These are phyloP conservation scores for Mycena chlorophos DNA, from an alignment of 768 basidiomycete genomes.

Conservation along the genomic window DNA sequence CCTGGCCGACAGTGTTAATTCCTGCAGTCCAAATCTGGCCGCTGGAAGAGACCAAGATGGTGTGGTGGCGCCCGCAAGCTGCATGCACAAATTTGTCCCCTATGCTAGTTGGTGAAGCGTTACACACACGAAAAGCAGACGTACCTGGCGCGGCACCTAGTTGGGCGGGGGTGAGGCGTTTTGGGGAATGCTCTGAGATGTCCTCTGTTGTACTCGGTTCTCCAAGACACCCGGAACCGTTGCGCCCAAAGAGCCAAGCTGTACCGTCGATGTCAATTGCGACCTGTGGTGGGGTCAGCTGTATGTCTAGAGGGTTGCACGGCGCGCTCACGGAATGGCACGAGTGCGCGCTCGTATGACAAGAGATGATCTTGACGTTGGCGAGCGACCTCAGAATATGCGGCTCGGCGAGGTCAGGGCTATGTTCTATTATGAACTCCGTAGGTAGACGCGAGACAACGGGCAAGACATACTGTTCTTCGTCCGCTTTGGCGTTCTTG, in stretches of 20 bases:
- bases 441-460: slow-evolving; percentile 19
- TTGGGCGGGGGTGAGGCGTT: slow-evolving; percentile 55
- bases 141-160: slow-evolving; percentile 56
- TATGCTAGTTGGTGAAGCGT: not conserved
- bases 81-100: slow-evolving; percentile 70
- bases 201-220: slow-evolving; percentile 47
- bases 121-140: not conserved
- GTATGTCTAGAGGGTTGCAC: too few species aligned
- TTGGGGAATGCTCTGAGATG: slow-evolving; percentile 77
- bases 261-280: slow-evolving; percentile 68
- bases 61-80: slow-evolving; percentile 81
- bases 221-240: slow-evolving; percentile 70
- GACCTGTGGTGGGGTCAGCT: slow-evolving; percentile 32
- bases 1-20: slow-evolving; percentile 79
- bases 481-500: slow-evolving; percentile 56
- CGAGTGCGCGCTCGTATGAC: slow-evolving; percentile 74
- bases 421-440: slow-evolving; percentile 27
- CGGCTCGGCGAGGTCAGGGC: slow-evolving; percentile 83
- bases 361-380: slow-evolving; percentile 70
- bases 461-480: slow-evolving; percentile 41
- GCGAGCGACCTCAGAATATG: slow-evolving; percentile 86
- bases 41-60: slow-evolving; percentile 76
- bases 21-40: slow-evolving; percentile 87
- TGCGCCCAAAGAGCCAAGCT: slow-evolving; percentile 91
- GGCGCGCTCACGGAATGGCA: too few species aligned